Conservation (phyloP, 257 asterid genomes). For the Plectranthus barbatus region DNA sequence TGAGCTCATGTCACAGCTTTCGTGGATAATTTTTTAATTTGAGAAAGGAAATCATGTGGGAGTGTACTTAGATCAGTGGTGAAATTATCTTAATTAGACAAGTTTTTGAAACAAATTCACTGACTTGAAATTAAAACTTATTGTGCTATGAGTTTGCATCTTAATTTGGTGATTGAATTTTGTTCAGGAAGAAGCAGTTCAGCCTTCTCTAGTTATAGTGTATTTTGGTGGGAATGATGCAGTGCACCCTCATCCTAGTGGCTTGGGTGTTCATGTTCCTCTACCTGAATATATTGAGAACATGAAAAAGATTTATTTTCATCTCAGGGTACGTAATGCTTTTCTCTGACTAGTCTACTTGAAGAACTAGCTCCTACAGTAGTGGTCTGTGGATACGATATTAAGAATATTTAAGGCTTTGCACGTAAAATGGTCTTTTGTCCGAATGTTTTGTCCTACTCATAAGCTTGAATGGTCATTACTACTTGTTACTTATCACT, state of each 20-base stretch:
- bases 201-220: slow-evolving; percentile 69
- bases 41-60: background rate
- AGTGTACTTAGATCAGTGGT: background rate
- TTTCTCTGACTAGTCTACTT: background rate
- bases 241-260: slow-evolving; percentile 55
- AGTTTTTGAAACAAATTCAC: background rate
- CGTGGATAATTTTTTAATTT: too few relatives aligned
- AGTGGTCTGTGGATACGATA: background rate
- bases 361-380: background rate
- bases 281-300: slow-evolving; percentile 68
- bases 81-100: background rate
- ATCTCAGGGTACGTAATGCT: slow-evolving; percentile 35
- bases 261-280: slow-evolving; percentile 74
- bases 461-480: background rate
- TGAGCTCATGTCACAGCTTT: too few relatives aligned
- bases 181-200: slow-evolving; percentile 51
- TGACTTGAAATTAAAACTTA: background rate
- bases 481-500: background rate
- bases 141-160: background rate
- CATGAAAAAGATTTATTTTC: slow-evolving; percentile 62
- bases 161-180: background rate
- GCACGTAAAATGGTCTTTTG: background rate
- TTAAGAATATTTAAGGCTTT: background rate
- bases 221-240: slow-evolving; percentile 93
- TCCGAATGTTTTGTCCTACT: background rate